Evolutionary conservation across 148 eudicot genomes (phyloP), one percentile per base, ranked within the genome.

Genomic region (Rhododendron ferrugineum): DNA sequence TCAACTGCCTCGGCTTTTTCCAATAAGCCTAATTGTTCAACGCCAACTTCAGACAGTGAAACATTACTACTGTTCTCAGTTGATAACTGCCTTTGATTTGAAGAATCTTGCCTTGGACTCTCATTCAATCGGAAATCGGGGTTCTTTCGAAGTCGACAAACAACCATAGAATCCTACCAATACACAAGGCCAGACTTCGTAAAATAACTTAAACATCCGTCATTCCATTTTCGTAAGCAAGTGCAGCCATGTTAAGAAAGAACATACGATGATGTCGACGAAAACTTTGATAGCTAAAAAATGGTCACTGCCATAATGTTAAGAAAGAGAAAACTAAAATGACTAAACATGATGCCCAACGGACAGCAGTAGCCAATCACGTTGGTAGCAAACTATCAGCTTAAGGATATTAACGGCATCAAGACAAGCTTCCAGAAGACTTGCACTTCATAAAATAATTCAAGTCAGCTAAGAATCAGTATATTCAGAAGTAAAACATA

Each of bases 101-200:
- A 79, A 42, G 87, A 84, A 36, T 85, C 90, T 8, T 85, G 89
- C 37, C 88, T 82, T 37, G 88, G n/a, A 87, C 75, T 87, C 6
- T 89, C 90, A 68, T 81, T 84, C 36, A 82, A 30, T 32, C 75
- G 88, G 82, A 89, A 85, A 11, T 93, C 97, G 0, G 72, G 56
- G 85, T 94, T 96, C 88, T 79, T 93, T 60, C 94, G 86, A 80
- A 96, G 86, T 44, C 98, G 97, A 70, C 98, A 96, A 60, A 93
- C 92, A 32, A 94, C 97, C 89, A 96, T 80, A n/a, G 90, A 86
- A 90, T 96, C 98, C 99, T 96, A 52, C 80, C 86, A 5, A 84
- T 28, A 85, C 34, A 84, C 32, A 26, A 49, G 47, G 11, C 64
- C n/a, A 30, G 42, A 28, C 22, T 52, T 34, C 5, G 7, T 26